phyloP scores from a whole-genome alignment of 139 green algal genomes.

The Dunaliella sp. region DNA sequence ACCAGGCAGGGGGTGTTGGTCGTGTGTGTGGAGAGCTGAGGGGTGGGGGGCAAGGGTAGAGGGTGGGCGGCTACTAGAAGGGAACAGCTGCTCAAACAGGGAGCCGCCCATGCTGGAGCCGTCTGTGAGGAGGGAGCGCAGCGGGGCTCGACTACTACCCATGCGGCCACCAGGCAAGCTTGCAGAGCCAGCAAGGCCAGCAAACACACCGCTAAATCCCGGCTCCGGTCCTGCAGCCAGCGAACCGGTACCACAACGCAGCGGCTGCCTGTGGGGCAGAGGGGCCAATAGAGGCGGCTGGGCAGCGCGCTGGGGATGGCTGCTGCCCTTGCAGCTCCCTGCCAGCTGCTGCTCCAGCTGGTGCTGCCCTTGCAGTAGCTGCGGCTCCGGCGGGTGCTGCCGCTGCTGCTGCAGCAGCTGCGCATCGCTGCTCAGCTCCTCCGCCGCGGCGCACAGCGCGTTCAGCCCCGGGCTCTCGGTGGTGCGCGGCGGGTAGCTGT shows the following conservation, averaged over 20 bases:
- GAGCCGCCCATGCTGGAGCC: neutral
- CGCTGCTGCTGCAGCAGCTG: neutral
- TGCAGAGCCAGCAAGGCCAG: neutral
- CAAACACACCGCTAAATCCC: neutral
- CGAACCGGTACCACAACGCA: neutral
- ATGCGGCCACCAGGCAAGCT: neutral
- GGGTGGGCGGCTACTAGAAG: neutral
- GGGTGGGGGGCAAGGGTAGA: neutral
- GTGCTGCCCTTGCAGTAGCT: neutral
- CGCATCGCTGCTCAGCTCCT: neutral
- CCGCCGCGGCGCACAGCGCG: neutral
- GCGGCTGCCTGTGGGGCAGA: neutral
- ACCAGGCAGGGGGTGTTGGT: too few species aligned
- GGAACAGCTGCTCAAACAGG: neutral
- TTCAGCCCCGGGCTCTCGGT: neutral
- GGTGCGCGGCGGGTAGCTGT: neutral
- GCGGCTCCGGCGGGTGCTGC: neutral
- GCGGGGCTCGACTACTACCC: neutral
- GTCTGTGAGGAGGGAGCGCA: neutral
- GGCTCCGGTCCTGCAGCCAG: neutral
- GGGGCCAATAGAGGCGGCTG: too few species aligned
- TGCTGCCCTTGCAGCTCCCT: neutral
- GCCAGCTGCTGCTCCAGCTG: neutral
- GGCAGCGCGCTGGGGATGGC: neutral
- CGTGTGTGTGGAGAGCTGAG: too few species aligned